A percentile compares a stretch with the other conserved stretches of the same genome.
These are phyloP conservation scores for Macadamia tetraphylla DNA, from an alignment of 164 flowering plant species.

Conservation along the genomic window DNA sequence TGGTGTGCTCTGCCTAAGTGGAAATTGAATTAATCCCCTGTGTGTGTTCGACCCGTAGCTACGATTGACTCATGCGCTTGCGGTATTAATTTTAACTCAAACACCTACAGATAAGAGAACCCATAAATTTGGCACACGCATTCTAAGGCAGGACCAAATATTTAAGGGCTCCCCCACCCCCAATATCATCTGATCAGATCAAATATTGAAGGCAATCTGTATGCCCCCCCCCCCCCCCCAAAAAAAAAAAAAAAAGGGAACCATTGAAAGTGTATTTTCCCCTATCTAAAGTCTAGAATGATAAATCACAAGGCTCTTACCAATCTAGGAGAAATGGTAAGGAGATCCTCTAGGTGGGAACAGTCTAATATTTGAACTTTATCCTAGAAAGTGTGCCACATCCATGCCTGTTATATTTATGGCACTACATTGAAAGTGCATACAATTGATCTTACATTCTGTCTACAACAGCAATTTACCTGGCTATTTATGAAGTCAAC, in stretches of 20 bases:
- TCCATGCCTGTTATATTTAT: neutral
- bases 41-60: too few relatives aligned
- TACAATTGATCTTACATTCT: neutral
- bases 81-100: too few relatives aligned
- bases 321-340: neutral
- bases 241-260: too few relatives aligned
- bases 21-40: too few relatives aligned
- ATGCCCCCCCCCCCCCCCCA: too few relatives aligned
- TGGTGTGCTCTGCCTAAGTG: too few relatives aligned
- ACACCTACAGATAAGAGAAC: neutral
- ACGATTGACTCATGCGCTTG: too few relatives aligned
- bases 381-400: neutral
- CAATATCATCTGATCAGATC: too few relatives aligned
- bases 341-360: neutral
- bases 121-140: neutral
- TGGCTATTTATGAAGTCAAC: slow-evolving; percentile 72
- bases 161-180: too few relatives aligned
- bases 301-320: neutral
- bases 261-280: too few relatives aligned
- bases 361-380: neutral
- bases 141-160: neutral
- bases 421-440: neutral
- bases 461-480: slow-evolving; percentile 34
- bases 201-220: too few relatives aligned
- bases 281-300: neutral